phyloP scores from a whole-genome alignment of 768 basidiomycete genomes.

The Favolaschia claudopus region DNA sequence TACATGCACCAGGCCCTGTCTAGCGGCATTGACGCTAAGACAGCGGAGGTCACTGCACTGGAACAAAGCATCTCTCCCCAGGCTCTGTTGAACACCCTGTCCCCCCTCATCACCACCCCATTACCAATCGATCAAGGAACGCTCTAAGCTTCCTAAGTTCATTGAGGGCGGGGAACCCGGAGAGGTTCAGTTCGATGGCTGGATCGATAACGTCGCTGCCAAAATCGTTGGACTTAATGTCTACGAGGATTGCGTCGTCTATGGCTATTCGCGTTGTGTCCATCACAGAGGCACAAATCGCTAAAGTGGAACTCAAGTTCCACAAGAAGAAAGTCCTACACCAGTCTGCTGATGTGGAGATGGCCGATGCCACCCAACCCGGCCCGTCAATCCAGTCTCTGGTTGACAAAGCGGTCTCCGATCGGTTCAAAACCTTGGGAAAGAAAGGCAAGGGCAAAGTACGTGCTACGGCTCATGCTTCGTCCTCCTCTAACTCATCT shows the following conservation, averaged over 20 bases:
- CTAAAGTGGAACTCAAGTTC: background rate
- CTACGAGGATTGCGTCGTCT: background rate
- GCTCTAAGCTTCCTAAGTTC: no score
- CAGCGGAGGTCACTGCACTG: no score
- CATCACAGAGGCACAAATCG: background rate
- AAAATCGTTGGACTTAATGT: no score
- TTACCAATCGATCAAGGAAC: no score
- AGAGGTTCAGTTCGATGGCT: no score
- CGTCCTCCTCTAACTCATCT: background rate
- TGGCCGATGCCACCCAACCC: slow-evolving; percentile 8
- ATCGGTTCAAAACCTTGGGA: background rate
- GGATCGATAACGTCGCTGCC: no score
- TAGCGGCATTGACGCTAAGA: no score
- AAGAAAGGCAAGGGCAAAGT: slow-evolving; percentile 3
- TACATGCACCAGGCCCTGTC: no score
- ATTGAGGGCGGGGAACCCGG: no score
- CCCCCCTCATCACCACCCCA: no score
- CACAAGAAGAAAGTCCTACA: background rate
- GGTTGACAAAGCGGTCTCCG: slow-evolving; percentile 17
- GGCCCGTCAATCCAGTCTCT: slow-evolving; percentile 18
- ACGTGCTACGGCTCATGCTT: background rate
- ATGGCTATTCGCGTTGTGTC: background rate
- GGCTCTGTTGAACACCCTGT: no score
- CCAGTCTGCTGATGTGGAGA: background rate
- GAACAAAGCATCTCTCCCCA: no score